Conservation (phyloP, 306 rosid species). For the Vicia sativa region DNA sequence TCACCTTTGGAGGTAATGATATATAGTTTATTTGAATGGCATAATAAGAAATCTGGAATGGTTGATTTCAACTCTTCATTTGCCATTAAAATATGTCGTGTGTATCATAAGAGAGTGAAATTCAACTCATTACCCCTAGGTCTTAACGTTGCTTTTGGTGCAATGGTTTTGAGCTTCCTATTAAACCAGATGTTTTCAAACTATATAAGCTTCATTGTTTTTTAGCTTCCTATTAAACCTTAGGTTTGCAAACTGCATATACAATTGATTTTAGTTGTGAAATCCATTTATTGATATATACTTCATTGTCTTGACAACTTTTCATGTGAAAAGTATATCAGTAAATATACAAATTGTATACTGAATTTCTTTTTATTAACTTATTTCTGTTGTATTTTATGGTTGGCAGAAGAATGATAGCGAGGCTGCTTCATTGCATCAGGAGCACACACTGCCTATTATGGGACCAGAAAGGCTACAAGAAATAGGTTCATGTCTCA, state of each 20-base stretch:
- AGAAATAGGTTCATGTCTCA: constrained; percentile 84
- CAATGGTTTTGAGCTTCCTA: constrained; percentile 21
- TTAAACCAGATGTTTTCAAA: neutral
- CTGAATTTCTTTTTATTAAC: constrained; percentile 9
- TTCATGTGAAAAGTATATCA: no score
- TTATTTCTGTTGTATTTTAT: constrained; percentile 32
- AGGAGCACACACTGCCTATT: constrained; percentile 92
- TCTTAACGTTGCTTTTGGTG: constrained; percentile 3
- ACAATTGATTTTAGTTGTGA: no score
- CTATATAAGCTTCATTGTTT: no score
- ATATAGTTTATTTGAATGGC: constrained; percentile 20
- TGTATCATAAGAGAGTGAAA: constrained; percentile 22
- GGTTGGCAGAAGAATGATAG: constrained; percentile 69
- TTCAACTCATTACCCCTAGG: constrained; percentile 19
- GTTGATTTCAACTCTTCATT: constrained; percentile 21
- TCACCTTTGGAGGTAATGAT: constrained; percentile 89
- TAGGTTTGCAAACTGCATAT: no score
- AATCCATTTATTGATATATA: no score
- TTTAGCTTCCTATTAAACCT: no score
- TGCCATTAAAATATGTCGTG: neutral
- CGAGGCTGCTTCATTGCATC: constrained; percentile 80
- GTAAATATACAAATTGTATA: neutral
- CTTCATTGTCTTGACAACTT: no score
- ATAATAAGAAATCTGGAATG: constrained; percentile 1
- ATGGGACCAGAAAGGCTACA: constrained; percentile 99